phyloP scores from a whole-genome alignment of 768 basidiomycete genomes.

The Xerocomellus intermedius region DNA sequence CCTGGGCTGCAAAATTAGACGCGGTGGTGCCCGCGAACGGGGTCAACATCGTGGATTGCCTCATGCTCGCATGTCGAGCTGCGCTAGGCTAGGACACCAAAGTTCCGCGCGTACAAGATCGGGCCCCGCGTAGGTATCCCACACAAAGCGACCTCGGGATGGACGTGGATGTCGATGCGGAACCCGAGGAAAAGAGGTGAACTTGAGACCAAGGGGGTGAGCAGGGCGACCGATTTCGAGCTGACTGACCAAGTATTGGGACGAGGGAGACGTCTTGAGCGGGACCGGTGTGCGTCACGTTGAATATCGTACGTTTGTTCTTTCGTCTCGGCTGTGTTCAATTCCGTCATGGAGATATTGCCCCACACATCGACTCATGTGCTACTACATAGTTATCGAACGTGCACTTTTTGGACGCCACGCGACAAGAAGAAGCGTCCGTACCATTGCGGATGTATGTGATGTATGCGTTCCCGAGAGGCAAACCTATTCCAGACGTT shows the following conservation, averaged over 20 bases:
- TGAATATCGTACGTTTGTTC: constrained; percentile 62
- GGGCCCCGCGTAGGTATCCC: constrained; percentile 37
- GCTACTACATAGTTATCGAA: constrained; percentile 45
- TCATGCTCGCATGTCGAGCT: constrained; percentile 76
- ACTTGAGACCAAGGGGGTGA: constrained; percentile 52
- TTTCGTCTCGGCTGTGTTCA: background rate
- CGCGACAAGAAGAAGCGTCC: constrained; percentile 66
- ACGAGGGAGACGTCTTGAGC: constrained; percentile 58
- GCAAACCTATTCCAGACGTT: constrained; percentile 56
- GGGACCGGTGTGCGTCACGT: constrained; percentile 72
- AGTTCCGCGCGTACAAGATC: constrained; percentile 71
- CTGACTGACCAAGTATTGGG: constrained; percentile 86
- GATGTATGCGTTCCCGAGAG: constrained; percentile 58
- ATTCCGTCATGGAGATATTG: background rate
- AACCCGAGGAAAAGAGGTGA: constrained; percentile 41
- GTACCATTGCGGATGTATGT: constrained; percentile 59
- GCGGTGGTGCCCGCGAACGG: constrained; percentile 67
- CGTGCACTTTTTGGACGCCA: constrained; percentile 73
- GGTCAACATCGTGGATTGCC: constrained; percentile 73
- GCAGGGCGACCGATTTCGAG: constrained; percentile 75
- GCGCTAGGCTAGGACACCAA: constrained; percentile 82
- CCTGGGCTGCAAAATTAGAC: constrained; percentile 78
- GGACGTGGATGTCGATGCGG: constrained; percentile 47
- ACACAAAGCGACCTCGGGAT: constrained; percentile 38
- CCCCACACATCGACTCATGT: background rate